phyloP scores from a whole-genome alignment of 495 filamentous ascomycete species.

The Beverwykella pulmonaria region DNA sequence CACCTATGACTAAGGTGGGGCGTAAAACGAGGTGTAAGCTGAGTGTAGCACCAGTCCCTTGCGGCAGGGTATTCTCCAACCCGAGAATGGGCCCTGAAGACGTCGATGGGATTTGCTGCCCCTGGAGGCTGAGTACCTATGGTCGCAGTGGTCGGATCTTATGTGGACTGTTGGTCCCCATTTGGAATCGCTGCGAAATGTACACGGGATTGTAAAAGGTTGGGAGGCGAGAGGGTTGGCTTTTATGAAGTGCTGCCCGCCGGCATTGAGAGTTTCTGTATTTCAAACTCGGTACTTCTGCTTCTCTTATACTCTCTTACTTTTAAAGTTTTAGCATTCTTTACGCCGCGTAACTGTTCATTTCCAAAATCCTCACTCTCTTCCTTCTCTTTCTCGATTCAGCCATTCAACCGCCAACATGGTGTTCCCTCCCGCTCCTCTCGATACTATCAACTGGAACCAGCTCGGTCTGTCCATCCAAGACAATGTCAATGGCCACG shows the following conservation, averaged over 20 bases:
- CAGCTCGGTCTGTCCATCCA: constrained; percentile 14
- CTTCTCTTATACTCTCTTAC: too few relatives aligned
- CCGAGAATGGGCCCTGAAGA: background rate
- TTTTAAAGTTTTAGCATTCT: too few relatives aligned
- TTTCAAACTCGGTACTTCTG: background rate
- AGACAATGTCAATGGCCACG: constrained; percentile 50
- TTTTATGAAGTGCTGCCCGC: background rate
- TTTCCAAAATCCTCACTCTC: background rate
- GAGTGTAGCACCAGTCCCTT: background rate
- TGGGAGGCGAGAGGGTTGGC: background rate
- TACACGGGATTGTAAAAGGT: background rate
- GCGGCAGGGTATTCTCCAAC: background rate
- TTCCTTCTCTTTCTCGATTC: background rate
- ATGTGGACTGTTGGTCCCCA: background rate
- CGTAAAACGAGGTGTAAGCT: background rate
- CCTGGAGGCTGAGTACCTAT: background rate
- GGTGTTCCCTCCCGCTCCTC: constrained; percentile 9
- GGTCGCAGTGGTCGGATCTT: background rate
- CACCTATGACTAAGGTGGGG: background rate
- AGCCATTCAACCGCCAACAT: background rate
- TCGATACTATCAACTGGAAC: constrained; percentile 21
- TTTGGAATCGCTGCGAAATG: background rate
- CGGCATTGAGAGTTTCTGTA: background rate
- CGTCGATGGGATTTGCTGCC: background rate
- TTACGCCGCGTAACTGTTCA: background rate